Base-by-base conservation (phyloP, 2,329 filamentous ascomycete genomes). In the Sarocladium strictum region DNA sequence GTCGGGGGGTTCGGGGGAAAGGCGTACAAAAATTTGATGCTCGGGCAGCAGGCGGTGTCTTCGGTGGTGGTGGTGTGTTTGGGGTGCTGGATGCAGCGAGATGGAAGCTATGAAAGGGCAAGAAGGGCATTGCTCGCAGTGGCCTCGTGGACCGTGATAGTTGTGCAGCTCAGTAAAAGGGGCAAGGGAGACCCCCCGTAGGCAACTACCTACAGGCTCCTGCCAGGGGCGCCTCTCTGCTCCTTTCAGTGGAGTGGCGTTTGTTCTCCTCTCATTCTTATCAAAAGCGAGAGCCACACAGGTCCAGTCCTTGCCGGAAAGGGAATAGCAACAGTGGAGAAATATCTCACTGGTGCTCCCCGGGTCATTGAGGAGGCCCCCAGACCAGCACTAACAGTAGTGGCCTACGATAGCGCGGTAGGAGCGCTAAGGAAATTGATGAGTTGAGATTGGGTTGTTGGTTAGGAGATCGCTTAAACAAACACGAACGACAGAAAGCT, bases 1-100 rank as follows among this genome's bases (percentile, higher is more conserved):
- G 37, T 55, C 47, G 29, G 58, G 56, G 45, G 57, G 43, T 49
- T 57, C 52, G 50, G 50, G 52, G 52, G 37, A 23, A 45, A 53
- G 26, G 52, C 33, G 40, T 40, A 43, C 37, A 53, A 53, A 53
- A 41, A 53, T 43, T 41, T 40, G 51, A 38, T 23, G 37, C 23
- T 43, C 40, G 37, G 26, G 35, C 26, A 32, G 52, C 15, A 24
- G 17, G 38, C 27, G 52, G 35, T 37, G 52, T 29, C 45, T 45
- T 43, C 35, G 37, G 37, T 17, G 26, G 23, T 53, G 33, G 33
- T 40, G 51, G 19, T 53, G 32, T 35, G 32, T 21, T 40, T 53
- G 24, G 32, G 35, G 52, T 43, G 24, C 17, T 43, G 27, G n/a
- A 43, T 45, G 35, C 32, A 19, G 29, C 7, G n/a, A n/a, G n/a